Evolutionary conservation across 1,139 yeast species (phyloP), one percentile per base, ranked within the genome.

Genomic region (Pichia sp.): DNA sequence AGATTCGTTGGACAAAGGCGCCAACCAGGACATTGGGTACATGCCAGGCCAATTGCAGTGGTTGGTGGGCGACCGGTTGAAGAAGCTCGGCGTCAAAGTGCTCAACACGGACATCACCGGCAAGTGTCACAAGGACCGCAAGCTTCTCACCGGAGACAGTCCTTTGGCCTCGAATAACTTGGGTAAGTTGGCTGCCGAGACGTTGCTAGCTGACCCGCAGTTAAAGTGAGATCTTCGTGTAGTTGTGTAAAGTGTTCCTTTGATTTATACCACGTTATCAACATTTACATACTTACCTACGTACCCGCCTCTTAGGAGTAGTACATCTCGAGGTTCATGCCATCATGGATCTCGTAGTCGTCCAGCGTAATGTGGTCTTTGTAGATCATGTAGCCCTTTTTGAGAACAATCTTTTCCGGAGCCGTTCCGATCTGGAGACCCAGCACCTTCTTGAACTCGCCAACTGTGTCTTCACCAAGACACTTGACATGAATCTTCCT

Each of bases 301-400:
- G 37, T 40, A 39, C 31, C 30, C 16, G 21, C 12, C 21, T 10
- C 22, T 18, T 23, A 83, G 22, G 81, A 73, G 64, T 86, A 86
- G 62, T 88, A 93, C 64, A 93, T 71, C 68, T 93, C 99, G 60
- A 93, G 71, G 66, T 85, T 88, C 60, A 87, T 85, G 21, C 96
- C 96, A 66, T 90, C 86, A 64, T 90, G 96, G 16, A 93, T 82
- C 68, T 93, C 99, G 66, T 95, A 93, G 67, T 93, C 99, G 23
- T 86, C 96, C 50, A 93, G 73, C 0, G 91, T 77, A 54, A 93
- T 91, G 64, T 90, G 98, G 63, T 93, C 95, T 66, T 91, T 91
- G 68, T 81, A 84, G 0, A 87, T 80, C 55, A 82, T 85, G 63
- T 90, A 85, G 0, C 95, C 95, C 62, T 85, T 87, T 66, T 85